These are phyloP conservation scores for Penicillium coffeae DNA, from an alignment of 495 filamentous ascomycete species.

Conservation along the genomic window DNA sequence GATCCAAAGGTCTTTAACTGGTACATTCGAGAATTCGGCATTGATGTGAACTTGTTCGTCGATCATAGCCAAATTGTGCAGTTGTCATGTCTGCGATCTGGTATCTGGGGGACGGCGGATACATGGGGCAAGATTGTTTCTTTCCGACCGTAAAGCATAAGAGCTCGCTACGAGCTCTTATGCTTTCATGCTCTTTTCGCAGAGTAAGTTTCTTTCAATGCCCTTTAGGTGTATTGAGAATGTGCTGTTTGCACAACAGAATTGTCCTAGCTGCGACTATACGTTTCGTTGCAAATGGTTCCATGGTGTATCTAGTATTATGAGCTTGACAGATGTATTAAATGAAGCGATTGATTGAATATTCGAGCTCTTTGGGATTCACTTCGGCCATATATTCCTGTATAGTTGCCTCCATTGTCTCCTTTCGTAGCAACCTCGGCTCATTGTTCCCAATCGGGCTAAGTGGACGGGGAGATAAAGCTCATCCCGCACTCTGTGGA, in stretches of 20 bases:
- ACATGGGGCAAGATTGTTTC: constrained; percentile 57
- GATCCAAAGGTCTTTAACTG: constrained; percentile 57
- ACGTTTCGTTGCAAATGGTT: too few species aligned
- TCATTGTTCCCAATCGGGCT: background rate
- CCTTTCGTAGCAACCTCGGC: background rate
- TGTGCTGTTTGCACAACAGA: too few species aligned
- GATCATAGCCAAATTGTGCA: constrained; percentile 61
- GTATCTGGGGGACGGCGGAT: constrained; percentile 55
- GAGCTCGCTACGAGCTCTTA: background rate
- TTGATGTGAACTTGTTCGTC: constrained; percentile 58
- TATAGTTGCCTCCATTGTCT: too few species aligned
- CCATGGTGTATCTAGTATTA: too few species aligned
- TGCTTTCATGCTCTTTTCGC: background rate
- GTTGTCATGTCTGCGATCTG: constrained; percentile 48
- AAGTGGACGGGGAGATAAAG: background rate
- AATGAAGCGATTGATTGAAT: too few species aligned
- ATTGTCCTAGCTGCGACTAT: too few species aligned
- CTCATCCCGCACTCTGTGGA: background rate
- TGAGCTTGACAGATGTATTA: too few species aligned
- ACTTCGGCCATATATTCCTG: too few species aligned
- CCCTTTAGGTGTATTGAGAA: too few species aligned
- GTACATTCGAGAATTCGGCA: constrained; percentile 57
- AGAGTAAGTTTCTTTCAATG: too few species aligned
- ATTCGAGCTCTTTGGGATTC: too few species aligned
- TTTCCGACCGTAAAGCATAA: constrained; percentile 31